Percentiles rank a stretch among this genome's conserved stretches.
Conservation (phyloP, 352 stramenopile genomes). For the Phytophthora hibernalis region DNA sequence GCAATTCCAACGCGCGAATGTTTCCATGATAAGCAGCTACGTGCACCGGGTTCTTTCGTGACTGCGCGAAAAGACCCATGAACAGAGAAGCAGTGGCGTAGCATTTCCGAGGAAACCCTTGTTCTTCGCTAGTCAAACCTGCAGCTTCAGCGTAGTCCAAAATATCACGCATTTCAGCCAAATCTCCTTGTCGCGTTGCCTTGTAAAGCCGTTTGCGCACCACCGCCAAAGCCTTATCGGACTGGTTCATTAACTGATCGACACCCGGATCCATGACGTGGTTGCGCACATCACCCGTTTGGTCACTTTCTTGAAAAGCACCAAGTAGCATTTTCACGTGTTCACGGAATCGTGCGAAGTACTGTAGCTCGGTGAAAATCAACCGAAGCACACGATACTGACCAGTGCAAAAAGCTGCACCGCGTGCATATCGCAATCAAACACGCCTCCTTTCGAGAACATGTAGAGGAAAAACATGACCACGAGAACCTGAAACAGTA, state of each 20-base stretch:
- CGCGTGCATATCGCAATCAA: constrained; percentile 51
- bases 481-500: constrained; percentile 63
- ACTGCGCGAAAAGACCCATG: constrained; percentile 65
- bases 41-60: constrained; percentile 83
- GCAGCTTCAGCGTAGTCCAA: constrained; percentile 60
- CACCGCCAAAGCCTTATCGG: constrained; percentile 54
- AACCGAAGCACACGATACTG: constrained; percentile 62
- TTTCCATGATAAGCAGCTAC: constrained; percentile 81
- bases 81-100: constrained; percentile 62
- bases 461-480: constrained; percentile 83
- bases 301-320: constrained; percentile 82
- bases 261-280: constrained; percentile 63
- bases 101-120: constrained; percentile 66
- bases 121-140: constrained; percentile 39
- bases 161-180: constrained; percentile 67
- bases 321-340: constrained; percentile 88
- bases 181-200: constrained; percentile 67
- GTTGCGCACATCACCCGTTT: constrained; percentile 74
- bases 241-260: constrained; percentile 66
- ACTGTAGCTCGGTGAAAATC: constrained; percentile 70
- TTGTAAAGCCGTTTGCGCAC: constrained; percentile 82
- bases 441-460: constrained; percentile 82
- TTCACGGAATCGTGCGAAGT: constrained; percentile 82
- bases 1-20: constrained; percentile 66
- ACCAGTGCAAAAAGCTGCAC: constrained; percentile 69